Base-by-base conservation (phyloP, 2,329 filamentous ascomycete genomes). In the Beauveria caledonica region DNA sequence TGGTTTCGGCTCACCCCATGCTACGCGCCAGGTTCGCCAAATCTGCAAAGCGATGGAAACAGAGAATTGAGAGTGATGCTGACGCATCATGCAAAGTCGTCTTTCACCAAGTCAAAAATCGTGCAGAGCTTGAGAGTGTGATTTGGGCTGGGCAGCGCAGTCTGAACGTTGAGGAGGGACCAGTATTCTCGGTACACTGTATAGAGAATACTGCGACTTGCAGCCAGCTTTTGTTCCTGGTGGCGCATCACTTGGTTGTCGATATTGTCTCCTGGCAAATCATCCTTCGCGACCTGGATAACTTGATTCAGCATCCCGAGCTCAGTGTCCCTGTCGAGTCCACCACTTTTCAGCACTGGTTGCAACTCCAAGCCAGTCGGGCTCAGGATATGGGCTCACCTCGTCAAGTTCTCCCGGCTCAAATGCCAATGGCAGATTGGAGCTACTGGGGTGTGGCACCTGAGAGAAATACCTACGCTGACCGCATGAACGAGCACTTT, bases 231-330 rank as follows among this genome's bases (percentile, higher is more conserved):
- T 15, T 45, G 44, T 23, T 53, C 46, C 33, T 62, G 19, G 54
- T 58, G 17, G 59, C 59, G 19, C 59, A 60, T 23, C 52, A 60
- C 19, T 45, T 60, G 13, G 52, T 60, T 11, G 64, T 65, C 25
- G 77, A 79, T 64, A 78, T 80, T 67, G 79, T 79, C 64, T 80
- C 78, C 33, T 80, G 77, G 27, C 77, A 78, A 19, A 79, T 60
- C 27, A 39, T 60, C 36, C 25, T 55, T 17, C 23, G 39, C n/a
- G 44, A 60, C 10, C 59, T 60, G 42, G 54, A 57, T 23, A 13
- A 45, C 3, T 45, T 21, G 29, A 40, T 45, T 19, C 44, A 45
- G 10, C 19, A 45, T 21, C 44, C 44, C 19, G 10, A 45, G 11
- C 19, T 45, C 19, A 11, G 3, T 11, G 19, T 21, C 11, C 44